Percentiles rank a stretch among this genome's conserved stretches.
Conservation (phyloP, 495 filamentous ascomycete genomes). For the Niebla homalea region DNA sequence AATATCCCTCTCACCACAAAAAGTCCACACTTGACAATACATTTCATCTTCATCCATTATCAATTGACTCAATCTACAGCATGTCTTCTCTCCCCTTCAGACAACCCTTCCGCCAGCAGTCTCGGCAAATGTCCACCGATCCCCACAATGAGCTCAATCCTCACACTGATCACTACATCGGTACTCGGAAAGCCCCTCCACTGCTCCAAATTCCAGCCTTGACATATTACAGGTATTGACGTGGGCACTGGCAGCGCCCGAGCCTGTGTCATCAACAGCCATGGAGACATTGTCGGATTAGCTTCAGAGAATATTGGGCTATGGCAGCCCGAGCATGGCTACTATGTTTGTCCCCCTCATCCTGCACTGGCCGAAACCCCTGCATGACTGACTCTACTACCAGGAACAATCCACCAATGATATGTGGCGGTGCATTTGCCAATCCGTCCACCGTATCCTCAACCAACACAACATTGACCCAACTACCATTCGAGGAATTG, state of each 20-base stretch:
- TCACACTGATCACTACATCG: slow-evolving; percentile 61
- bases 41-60: background rate
- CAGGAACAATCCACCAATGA: slow-evolving; percentile 97
- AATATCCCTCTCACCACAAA: too few species aligned
- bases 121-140: slow-evolving; percentile 42
- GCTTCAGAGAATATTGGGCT: slow-evolving; percentile 83
- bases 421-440: slow-evolving; percentile 86
- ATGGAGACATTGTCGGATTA: slow-evolving; percentile 84
- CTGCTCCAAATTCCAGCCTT: background rate
- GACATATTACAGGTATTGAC: slow-evolving; percentile 52
- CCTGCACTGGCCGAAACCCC: background rate
- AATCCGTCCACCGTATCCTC: slow-evolving; percentile 64
- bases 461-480: slow-evolving; percentile 65
- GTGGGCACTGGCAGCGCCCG: slow-evolving; percentile 91
- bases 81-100: slow-evolving; percentile 20
- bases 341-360: slow-evolving; percentile 49
- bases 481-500: slow-evolving; percentile 65
- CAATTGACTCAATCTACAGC: background rate
- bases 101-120: slow-evolving; percentile 24
- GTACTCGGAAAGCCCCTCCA: slow-evolving; percentile 33
- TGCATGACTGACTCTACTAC: slow-evolving; percentile 11
- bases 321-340: slow-evolving; percentile 83
- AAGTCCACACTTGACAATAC: background rate
- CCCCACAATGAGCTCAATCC: slow-evolving; percentile 38
- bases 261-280: slow-evolving; percentile 82